phyloP scores from a whole-genome alignment of 805 yeast species.

The Komagataella mondaviorum region DNA sequence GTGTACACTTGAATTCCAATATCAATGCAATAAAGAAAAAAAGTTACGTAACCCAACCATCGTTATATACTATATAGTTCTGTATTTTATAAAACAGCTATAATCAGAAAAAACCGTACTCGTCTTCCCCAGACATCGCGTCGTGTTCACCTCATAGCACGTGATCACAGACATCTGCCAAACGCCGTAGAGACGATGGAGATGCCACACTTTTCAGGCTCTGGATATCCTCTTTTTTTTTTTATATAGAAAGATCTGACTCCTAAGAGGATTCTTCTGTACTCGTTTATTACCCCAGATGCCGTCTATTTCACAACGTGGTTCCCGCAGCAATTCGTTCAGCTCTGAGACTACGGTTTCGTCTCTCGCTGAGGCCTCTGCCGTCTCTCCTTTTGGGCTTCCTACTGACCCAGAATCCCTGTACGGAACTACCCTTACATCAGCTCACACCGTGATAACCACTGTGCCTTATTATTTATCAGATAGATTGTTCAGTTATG shows the following conservation, averaged over 20 bases:
- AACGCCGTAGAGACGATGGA: neutral
- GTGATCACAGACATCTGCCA: neutral
- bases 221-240: neutral
- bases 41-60: neutral
- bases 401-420: constrained; percentile 42
- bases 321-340: neutral
- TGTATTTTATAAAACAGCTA: neutral
- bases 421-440: constrained; percentile 33
- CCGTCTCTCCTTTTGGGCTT: constrained; percentile 44
- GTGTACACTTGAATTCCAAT: constrained; percentile 11
- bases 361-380: constrained; percentile 19
- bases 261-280: neutral
- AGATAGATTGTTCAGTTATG: constrained; percentile 53
- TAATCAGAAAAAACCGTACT: no score
- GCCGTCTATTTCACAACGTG: neutral
- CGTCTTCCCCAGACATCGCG: neutral
- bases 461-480: constrained; percentile 40
- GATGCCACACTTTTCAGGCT: neutral
- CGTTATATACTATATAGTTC: neutral
- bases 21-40: neutral
- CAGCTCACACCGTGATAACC: constrained; percentile 39
- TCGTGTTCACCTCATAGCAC: neutral
- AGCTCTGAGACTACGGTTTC: neutral
- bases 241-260: neutral
- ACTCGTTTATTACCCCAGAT: neutral